Evolutionary conservation across 2,329 filamentous ascomycete species (phyloP), one percentile per base, ranked within the genome.

Genomic region (Cytospora piceicola): DNA sequence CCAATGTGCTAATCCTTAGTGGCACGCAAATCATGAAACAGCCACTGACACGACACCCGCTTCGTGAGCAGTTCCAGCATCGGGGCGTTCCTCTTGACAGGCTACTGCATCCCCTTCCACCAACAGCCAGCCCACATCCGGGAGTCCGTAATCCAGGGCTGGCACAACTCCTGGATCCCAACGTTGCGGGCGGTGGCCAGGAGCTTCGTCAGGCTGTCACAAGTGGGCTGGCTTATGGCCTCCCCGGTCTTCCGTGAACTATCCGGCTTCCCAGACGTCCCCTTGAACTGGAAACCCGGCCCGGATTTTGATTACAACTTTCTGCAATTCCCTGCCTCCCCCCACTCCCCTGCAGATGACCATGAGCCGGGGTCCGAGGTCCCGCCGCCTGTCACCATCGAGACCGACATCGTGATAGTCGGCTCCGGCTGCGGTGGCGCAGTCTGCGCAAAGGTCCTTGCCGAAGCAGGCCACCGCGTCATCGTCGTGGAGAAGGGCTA

Each of bases 401-500:
- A 93, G 62, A 90, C 91, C 0, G 94, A 97, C 75, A 87, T 96
- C 0, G 87, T 96, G 51, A 88, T 97, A 65, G 84, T 97, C 24
- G 94, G 94, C 2, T 95, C 91, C 46, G 94, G 94, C 32, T 96
- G 92, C 71, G 94, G 94, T 68, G 93, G 91, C 51, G 92, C 84
- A 12, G 93, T 97, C 0, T 86, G 85, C 42, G 93, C 94, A 29
- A 94, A 94, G 76, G 90, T 91, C 59, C 79, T 97, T 1, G 87
- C 93, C 12, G 89, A 93, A 76, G 90, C 89, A 0, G 92, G 91
- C 4, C 82, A 91, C 69, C 70, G 82, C 24, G 92, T 97, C 32
- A 75, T 96, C 4, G 91, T 97, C 0, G 88, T 93, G 3, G 93
- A 96, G 70, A 94, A 93, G 73, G 85, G 85, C 1, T 93, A 93